A percentile compares a stretch with the other conserved stretches of the same genome.
phyloP scores from a whole-genome alignment of 331 rosid genomes.

The Erythrophleum ivorense region DNA sequence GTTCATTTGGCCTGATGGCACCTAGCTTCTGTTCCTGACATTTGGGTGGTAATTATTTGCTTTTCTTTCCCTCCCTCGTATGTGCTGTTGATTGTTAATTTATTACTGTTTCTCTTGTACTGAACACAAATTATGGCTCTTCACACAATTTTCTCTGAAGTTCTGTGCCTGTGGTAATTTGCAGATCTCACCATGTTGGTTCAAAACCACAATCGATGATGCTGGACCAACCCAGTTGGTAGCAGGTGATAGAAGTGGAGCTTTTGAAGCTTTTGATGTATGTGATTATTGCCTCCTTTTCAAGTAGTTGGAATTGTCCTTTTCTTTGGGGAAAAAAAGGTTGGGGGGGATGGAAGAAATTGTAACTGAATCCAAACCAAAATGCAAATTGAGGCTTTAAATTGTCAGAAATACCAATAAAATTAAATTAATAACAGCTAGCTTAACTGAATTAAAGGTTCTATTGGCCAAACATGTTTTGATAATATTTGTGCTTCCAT shows the following conservation, averaged over 20 bases:
- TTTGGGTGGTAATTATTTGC: not conserved
- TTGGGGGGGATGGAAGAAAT: no score
- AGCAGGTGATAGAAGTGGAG: slow-evolving; percentile 27
- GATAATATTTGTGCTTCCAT: not conserved
- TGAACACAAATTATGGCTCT: slow-evolving; percentile 22
- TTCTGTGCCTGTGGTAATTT: slow-evolving; percentile 23
- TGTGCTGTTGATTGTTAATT: not conserved
- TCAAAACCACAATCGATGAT: slow-evolving; percentile 31
- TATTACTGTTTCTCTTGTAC: not conserved
- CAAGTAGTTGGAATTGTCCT: no score
- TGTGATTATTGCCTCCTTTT: slow-evolving; percentile 29
- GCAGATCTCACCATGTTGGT: slow-evolving; percentile 28
- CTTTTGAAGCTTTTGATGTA: slow-evolving; percentile 22
- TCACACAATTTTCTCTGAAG: slow-evolving; percentile 25
- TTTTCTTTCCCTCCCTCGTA: not conserved
- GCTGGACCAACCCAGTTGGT: slow-evolving; percentile 30
- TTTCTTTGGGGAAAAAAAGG: no score
- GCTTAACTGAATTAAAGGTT: not conserved
- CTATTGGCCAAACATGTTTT: not conserved
- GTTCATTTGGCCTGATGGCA: slow-evolving; percentile 34
- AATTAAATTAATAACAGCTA: not conserved
- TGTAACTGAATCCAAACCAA: not conserved
- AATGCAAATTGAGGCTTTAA: not conserved
- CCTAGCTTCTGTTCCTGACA: slow-evolving; percentile 9
- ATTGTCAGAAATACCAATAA: not conserved